Conservation (phyloP, 2,329 filamentous ascomycete genomes). For the Phaeosphaeriaceae sp. region DNA sequence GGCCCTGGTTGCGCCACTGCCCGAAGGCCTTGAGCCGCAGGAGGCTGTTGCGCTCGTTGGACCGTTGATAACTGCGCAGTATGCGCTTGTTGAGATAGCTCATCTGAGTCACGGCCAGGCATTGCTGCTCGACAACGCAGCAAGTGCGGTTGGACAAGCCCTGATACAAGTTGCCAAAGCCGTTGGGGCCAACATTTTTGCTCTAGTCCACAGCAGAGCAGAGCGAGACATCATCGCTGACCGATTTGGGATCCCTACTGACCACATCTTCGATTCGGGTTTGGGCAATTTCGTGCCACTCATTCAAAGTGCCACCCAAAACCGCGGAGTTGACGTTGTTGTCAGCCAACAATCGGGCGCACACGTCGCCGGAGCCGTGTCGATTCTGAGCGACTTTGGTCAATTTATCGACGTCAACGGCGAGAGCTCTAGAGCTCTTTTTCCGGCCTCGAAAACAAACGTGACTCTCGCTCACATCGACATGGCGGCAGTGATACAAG, state of each 20-base stretch:
- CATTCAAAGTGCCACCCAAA: not conserved
- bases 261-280: no score
- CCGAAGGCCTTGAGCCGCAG: no score
- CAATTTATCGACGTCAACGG: not conserved
- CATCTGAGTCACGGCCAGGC: slow-evolving; percentile 36
- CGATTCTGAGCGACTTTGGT: not conserved
- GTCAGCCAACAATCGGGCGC: not conserved
- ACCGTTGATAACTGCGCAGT: no score
- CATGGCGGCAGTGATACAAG: no score
- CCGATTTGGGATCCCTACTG: no score
- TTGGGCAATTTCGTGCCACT: not conserved
- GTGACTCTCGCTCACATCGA: no score
- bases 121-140: slow-evolving; percentile 28
- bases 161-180: slow-evolving; percentile 23
- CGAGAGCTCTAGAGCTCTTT: not conserved
- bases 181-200: slow-evolving; percentile 9
- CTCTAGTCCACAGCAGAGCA: not conserved
- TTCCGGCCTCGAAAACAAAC: not conserved
- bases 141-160: slow-evolving; percentile 28
- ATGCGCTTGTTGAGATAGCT: slow-evolving; percentile 29
- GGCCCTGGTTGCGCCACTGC: no score
- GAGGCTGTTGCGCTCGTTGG: no score
- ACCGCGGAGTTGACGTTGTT: not conserved
- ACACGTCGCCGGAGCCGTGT: not conserved
- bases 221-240: not conserved